Conservation (phyloP, 225 moss, liverwort and hornwort species). For the Takakia lepidozioides region DNA sequence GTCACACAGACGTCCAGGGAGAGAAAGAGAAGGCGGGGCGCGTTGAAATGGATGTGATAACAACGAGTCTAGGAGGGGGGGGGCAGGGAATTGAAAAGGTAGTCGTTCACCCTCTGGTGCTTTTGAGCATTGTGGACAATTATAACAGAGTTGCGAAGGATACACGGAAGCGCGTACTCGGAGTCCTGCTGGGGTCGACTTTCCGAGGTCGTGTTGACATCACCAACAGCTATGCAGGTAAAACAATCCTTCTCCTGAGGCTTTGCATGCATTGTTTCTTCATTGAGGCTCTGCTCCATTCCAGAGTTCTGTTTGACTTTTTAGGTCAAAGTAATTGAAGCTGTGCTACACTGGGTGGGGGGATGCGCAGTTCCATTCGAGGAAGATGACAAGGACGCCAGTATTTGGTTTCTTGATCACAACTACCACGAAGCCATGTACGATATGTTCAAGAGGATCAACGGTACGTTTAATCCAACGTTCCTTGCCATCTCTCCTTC, state of each 20-base stretch:
- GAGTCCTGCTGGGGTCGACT: conserved; percentile 72
- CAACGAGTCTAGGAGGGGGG: conserved; percentile 61
- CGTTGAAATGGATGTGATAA: conserved; percentile 91
- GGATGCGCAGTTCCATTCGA: conserved; percentile 72
- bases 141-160: conserved; percentile 97
- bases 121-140: conserved; percentile 95
- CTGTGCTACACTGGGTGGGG: not conserved
- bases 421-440: conserved; percentile 99
- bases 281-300: too few relatives aligned
- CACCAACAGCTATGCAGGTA: conserved; percentile 98
- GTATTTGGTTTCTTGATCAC: conserved; percentile 99
- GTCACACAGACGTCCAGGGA: too few relatives aligned
- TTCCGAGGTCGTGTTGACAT: conserved; percentile 97
- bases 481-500: not conserved
- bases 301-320: not conserved
- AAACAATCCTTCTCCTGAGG: not conserved
- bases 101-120: conserved; percentile 96
- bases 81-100: conserved; percentile 75
- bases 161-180: conserved; percentile 87
- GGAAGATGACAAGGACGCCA: conserved; percentile 93
- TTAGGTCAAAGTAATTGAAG: not conserved
- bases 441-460: conserved; percentile 99
- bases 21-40: too few relatives aligned
- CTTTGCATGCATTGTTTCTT: too few relatives aligned
- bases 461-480: conserved; percentile 35